These are phyloP conservation scores for Neopestalotiopsis rosae DNA, from an alignment of 2,329 filamentous ascomycete genomes.

Conservation along the genomic window DNA sequence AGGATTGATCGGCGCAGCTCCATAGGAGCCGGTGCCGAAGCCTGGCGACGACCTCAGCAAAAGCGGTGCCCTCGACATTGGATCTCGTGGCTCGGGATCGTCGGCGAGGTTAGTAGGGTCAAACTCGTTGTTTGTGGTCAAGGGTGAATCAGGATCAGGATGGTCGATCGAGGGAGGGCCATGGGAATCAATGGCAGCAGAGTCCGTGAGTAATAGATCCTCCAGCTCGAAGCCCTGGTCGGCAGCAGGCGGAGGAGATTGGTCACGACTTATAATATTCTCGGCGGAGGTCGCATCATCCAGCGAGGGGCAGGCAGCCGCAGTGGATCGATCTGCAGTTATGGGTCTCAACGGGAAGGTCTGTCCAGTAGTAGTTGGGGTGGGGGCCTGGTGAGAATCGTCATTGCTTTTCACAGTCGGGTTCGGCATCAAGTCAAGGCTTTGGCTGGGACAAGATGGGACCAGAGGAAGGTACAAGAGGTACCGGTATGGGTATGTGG, in stretches of 20 bases:
- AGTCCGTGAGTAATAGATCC: conserved; percentile 21
- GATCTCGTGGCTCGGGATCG: conserved; percentile 25
- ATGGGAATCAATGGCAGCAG: conserved; percentile 6
- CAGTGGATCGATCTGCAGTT: conserved; percentile 21
- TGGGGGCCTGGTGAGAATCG: conserved; percentile 23
- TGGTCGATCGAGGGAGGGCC: conserved; percentile 31
- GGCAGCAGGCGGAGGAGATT: conserved; percentile 25
- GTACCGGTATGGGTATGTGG: neutral
- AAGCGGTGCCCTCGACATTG: conserved; percentile 56
- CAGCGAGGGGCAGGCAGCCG: conserved; percentile 27
- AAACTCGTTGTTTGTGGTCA: neutral
- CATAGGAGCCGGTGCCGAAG: conserved; percentile 66
- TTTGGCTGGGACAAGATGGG: conserved; percentile 6
- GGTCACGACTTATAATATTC: conserved; percentile 22
- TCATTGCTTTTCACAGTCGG: conserved; percentile 22
- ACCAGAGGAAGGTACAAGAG: neutral
- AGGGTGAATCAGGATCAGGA: conserved; percentile 19
- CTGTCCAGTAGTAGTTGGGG: conserved; percentile 23
- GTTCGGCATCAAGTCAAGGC: conserved; percentile 25
- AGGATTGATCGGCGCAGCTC: conserved; percentile 56
- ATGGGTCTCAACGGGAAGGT: conserved; percentile 34
- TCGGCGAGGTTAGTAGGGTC: conserved; percentile 26
- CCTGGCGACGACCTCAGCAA: conserved; percentile 65
- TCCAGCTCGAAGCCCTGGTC: conserved; percentile 21
- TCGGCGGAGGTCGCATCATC: conserved; percentile 13